Base-by-base conservation (phyloP, 495 filamentous ascomycete genomes). In the Penicillium malachiteum region DNA sequence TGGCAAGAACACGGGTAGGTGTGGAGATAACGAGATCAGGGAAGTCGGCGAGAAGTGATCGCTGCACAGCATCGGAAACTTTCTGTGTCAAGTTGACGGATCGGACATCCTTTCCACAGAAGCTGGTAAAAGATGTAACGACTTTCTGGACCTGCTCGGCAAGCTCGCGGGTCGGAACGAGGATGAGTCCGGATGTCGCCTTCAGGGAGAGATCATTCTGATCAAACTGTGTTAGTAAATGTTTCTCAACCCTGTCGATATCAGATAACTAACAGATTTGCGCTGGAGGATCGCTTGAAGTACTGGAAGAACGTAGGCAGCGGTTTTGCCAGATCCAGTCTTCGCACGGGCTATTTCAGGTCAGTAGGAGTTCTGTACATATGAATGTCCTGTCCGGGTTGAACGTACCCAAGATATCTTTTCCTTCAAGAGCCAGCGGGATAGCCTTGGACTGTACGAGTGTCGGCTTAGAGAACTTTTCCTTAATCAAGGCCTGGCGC, bases 321-420 rank as follows among this genome's bases (percentile, higher is more conserved):
- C 89, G 5, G 94, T 98, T 75, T 98, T 98, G 44, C 94, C 93
- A 16, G 91, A 94, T 30, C 92, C 92, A 16, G 92, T 97, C 71
- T 91, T 94, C 40, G 93, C 88, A 59, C 90, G 89, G 48, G 91
- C 85, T 85, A 48, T 31, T 46, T 12, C 17, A 33, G 45, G 51
- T 78, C 50, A 78, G 70, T 42, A 55, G 16, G 10, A 4, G 5
- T 16, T 21, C 9, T n/a, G 39, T 1, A 26, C 21, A 26, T 26
- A n/a, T 4, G 4, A 26, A 11, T 30, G 12, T 7, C 6, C 3
- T 18, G 13, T 45, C 2, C 48, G 17, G 13, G 2, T 10, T n/a
- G 21, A 37, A 48, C 67, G 57, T 71, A 84, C 84, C 90, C 42
- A 97, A 73, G 52, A 98, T 87, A 80, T 97, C 92, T 64, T 88